These are phyloP conservation scores for Skeletonema potamos DNA, from an alignment of 108 stramenopile genomes.

Conservation along the genomic window DNA sequence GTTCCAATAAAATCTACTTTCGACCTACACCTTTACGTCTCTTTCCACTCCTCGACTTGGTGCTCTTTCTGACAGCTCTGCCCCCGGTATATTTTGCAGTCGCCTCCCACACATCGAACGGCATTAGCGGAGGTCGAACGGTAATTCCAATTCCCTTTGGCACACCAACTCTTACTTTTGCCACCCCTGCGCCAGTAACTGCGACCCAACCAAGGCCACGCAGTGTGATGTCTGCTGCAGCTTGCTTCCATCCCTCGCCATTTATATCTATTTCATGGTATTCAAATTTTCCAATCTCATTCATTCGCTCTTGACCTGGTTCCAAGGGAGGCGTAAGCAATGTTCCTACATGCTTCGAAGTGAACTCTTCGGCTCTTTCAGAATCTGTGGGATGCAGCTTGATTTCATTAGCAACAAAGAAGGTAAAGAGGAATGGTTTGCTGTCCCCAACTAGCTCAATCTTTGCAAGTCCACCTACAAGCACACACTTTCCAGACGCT, in stretches of 20 bases:
- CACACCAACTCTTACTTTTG: conserved; percentile 72
- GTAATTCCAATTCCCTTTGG: conserved; percentile 85
- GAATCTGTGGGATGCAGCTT: conserved; percentile 89
- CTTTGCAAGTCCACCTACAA: conserved; percentile 84
- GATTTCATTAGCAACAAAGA: conserved; percentile 95
- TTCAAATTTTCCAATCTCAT: conserved; percentile 89
- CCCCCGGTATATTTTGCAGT: conserved; percentile 86
- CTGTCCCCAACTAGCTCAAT: conserved; percentile 83
- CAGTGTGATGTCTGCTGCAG: conserved; percentile 91
- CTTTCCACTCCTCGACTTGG: conserved; percentile 32
- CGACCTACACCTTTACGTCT: not conserved
- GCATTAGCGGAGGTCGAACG: conserved; percentile 88
- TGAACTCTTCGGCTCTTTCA: conserved; percentile 74
- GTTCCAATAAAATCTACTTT: no score
- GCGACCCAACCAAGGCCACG: conserved; percentile 96
- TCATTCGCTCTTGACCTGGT: conserved; percentile 74
- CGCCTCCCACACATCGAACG: conserved; percentile 88
- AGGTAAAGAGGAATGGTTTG: conserved; percentile 91
- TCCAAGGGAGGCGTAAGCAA: conserved; percentile 90
- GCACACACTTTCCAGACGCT: conserved; percentile 77
- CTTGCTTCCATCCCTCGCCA: conserved; percentile 92
- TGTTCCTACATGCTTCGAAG: conserved; percentile 85
- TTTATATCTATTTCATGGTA: conserved; percentile 81
- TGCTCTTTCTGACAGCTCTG: conserved; percentile 69
- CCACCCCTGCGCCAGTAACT: conserved; percentile 91